These are phyloP conservation scores for Rusavskia elegans DNA, from an alignment of 495 filamentous ascomycete genomes.

Conservation along the genomic window DNA sequence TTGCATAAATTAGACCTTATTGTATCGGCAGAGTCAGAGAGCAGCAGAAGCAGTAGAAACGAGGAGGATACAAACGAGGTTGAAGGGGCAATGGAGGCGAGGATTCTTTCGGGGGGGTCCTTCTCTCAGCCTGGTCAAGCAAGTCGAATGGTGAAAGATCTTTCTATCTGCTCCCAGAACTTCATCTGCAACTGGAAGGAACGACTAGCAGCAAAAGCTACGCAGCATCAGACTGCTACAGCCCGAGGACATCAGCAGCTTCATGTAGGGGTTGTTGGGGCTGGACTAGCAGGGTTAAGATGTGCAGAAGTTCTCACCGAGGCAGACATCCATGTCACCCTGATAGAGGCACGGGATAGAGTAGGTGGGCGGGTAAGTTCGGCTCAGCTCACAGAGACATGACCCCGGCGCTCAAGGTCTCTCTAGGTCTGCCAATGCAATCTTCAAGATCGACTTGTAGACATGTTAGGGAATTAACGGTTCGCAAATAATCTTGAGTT, in stretches of 20 bases:
- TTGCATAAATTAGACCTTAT: too few relatives aligned
- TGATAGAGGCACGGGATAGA: constrained; percentile 68
- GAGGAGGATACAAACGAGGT: too few relatives aligned
- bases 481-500: constrained; percentile 2
- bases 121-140: too few relatives aligned
- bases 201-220: too few relatives aligned
- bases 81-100: too few relatives aligned
- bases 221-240: too few relatives aligned
- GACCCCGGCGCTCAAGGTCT: not conserved
- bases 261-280: constrained; percentile 60
- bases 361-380: constrained; percentile 58
- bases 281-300: constrained; percentile 65
- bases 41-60: too few relatives aligned
- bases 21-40: too few relatives aligned
- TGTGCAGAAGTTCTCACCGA: constrained; percentile 69
- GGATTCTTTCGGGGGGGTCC: too few relatives aligned
- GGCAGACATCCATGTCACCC: constrained; percentile 62
- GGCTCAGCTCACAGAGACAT: not conserved
- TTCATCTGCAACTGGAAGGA: too few relatives aligned
- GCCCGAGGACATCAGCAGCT: constrained; percentile 10
- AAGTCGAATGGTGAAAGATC: too few relatives aligned
- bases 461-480: constrained; percentile 27
- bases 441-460: constrained; percentile 25
- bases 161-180: too few relatives aligned
- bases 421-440: constrained; percentile 9